Evolutionary conservation across 306 rosid genomes (phyloP), one percentile per base, ranked within the genome.

Genomic region (Rosa rugosa): DNA sequence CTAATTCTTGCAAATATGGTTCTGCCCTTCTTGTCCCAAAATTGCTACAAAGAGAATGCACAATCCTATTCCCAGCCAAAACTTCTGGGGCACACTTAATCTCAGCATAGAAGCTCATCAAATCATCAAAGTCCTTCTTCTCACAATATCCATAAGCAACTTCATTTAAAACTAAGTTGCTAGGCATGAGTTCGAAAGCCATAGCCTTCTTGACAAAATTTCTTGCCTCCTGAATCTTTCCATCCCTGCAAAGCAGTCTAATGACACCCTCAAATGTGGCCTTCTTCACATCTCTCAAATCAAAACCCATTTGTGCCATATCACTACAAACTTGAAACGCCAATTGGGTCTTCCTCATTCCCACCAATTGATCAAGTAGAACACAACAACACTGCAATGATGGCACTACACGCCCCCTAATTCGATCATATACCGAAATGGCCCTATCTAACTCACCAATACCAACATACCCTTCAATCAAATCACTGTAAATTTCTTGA

Each of bases 141-240:
- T 92, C 90, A 86, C 99, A 93, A 82, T 93, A 92, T 42, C 94
- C 94, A 77, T 69, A 79, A n/a, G 92, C 89, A 86, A 93, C 79
- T 72, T 86, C 96, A 87, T 91, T 86, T 46, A 87, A 81, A 83
- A 87, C 84, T 20, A 77, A 80, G 46, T 82, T 47, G 64, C 86
- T 88, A 74, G 86, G 84, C 83, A 78, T 83, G 72, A 71, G 81
- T 23, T 84, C 83, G 10, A 74, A 83, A 71, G 75, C 80, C 81
- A 85, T 65, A 59, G 85, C 86, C 87, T 85, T 93, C 85, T 89
- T 87, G 77, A 91, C 87, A 84, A 95, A 80, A 71, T 78, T 86
- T 72, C 97, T 92, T 4, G 94, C 97, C 85, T 90, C 91, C 72
- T 75, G 96, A 87, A 91, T 78, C 82, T 78, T 91, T 63, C 90